Base-by-base conservation (phyloP, 225 moss, liverwort and hornwort genomes). In the Antitrichia curtipendula region DNA sequence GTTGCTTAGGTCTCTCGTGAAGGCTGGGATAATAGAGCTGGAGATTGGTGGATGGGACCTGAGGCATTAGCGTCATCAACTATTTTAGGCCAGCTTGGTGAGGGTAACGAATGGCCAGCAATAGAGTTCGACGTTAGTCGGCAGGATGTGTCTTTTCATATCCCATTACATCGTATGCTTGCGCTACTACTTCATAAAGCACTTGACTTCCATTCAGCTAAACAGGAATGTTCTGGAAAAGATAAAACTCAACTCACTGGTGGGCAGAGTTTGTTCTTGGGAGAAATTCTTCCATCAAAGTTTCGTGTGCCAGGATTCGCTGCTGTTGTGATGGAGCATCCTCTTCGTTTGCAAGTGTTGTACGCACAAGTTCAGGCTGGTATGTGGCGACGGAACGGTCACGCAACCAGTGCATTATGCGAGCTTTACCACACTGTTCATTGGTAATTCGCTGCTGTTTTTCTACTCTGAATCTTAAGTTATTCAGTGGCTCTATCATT, bases 281-380 rank as follows among this genome's bases (percentile, higher is more conserved):
- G 31, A 68, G 91, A 96, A 87, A 90, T 97, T 87, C 88, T 97
- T 81, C 96, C 95, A 41, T 78, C 89, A 70, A 95, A 91, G 61
- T 97, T 94, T 91, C 96, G 93, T 88, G 91, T 91, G 59, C 92
- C 97, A 88, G 93, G 96, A 83, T 96, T 96, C 81, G 92, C 94
- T 79, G 95, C 95, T 89, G 85, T 91, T 49, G 84, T 97, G 83
- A 95, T 97, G 96, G 97, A 97, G 91, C 97, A 97, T 92, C 97
- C 97, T 50, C 87, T 97, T 59, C 96, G 97, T 86, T 93, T 97
- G 86, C 97, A 97, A 96, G 97, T 97, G 80, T 91, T 97, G 38
- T 97, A 95, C 86, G 97, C 96, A 50, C 95, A 97, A 89, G 97
- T 97, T 77, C 96, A 97, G 93, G 97, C 96, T 89, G 97, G 97